Evolutionary conservation across 371 early-diverging fungal genomes (phyloP).

Genomic region (Nosema granulosis): DNA sequence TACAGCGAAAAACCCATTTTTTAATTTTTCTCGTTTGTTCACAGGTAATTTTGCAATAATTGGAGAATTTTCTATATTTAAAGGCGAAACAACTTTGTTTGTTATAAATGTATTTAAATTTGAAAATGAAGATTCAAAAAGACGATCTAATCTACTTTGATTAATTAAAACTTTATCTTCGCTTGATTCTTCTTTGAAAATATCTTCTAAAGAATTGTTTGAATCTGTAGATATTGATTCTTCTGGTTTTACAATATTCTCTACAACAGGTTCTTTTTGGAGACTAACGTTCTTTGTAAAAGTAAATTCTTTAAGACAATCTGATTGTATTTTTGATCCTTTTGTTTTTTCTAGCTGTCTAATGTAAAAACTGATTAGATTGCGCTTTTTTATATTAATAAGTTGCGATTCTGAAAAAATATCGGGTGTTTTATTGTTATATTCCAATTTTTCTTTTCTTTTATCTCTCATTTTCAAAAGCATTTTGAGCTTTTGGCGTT

Average conservation of each 20-base stretch:
- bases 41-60: not conserved
- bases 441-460: conserved; percentile 18
- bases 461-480: conserved; percentile 47
- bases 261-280: not conserved
- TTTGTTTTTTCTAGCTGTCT: conserved; percentile 26
- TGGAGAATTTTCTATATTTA: not conserved
- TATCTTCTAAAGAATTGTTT: not conserved
- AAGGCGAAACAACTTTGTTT: not conserved
- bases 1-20: not conserved
- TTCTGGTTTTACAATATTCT: not conserved
- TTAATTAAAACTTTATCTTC: not conserved
- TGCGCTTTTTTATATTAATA: conserved; percentile 55
- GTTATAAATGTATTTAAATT: not conserved
- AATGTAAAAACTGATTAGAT: conserved; percentile 39
- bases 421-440: not conserved
- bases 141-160: not conserved
- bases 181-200: not conserved
- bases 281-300: conserved; percentile 28
- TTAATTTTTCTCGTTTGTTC: not conserved
- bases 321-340: conserved; percentile 26
- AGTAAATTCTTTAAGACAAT: conserved; percentile 31
- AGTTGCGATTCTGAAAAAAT: conserved; percentile 46
- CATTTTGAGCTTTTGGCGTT: conserved; percentile 33
- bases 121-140: not conserved
- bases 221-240: not conserved